phyloP scores from a whole-genome alignment of 2,329 filamentous ascomycete species.

The Penicillium capsulatum region DNA sequence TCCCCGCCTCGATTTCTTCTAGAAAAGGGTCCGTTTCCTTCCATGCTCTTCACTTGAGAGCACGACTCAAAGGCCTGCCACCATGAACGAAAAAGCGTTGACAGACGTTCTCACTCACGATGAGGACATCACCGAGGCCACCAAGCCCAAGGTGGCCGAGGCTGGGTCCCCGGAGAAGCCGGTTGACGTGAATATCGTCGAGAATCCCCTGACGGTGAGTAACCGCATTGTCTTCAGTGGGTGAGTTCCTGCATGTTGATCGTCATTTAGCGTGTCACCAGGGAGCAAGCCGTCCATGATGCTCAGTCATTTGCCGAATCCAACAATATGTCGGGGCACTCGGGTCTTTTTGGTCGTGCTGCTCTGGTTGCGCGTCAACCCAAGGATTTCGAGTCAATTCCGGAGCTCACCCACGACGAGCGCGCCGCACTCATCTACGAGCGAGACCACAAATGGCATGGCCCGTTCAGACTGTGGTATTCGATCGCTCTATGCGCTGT shows the following conservation, averaged over 20 bases:
- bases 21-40: too few relatives aligned
- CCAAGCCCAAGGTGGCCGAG: conserved; percentile 16
- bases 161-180: conserved; percentile 10
- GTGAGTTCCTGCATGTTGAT: too few relatives aligned
- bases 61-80: too few relatives aligned
- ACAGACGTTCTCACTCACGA: background rate
- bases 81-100: background rate
- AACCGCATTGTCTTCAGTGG: background rate
- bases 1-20: too few relatives aligned
- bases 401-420: conserved; percentile 42
- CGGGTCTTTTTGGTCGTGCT: conserved; percentile 34
- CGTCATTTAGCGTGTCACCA: conserved; percentile 27
- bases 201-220: conserved; percentile 46
- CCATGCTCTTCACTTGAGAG: too few relatives aligned
- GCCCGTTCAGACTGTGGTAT: conserved; percentile 44
- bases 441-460: conserved; percentile 43
- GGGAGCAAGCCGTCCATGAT: conserved; percentile 30
- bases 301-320: conserved; percentile 29
- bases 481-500: conserved; percentile 49
- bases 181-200: conserved; percentile 46
- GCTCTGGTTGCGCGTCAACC: conserved; percentile 36
- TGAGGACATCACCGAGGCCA: background rate
- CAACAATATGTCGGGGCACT: conserved; percentile 35
- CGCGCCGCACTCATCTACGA: conserved; percentile 43
- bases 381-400: conserved; percentile 23